Evolutionary conservation across 164 flowering plant genomes (phyloP).

Genomic region (Warburgia ugandensis): DNA sequence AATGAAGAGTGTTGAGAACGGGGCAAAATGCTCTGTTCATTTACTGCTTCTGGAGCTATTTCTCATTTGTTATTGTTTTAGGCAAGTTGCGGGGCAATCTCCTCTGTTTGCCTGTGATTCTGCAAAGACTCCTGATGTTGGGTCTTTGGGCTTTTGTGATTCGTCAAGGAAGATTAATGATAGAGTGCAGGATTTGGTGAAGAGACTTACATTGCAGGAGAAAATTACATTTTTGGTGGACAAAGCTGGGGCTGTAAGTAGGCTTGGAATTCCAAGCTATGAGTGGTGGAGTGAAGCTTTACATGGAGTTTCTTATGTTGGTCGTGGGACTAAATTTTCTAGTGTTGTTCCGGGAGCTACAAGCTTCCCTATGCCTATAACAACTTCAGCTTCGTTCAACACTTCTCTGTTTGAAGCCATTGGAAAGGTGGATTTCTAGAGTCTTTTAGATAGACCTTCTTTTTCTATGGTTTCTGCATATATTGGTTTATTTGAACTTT

Average conservation of each 20-base stretch:
- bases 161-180: conserved; percentile 25
- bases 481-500: no score
- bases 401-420: conserved; percentile 63
- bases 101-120: conserved; percentile 73
- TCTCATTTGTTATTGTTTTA: not conserved
- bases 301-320: conserved; percentile 84
- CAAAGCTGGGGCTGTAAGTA: conserved; percentile 38
- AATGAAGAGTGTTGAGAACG: no score
- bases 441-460: no score
- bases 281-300: conserved; percentile 99
- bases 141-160: conserved; percentile 55
- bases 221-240: conserved; percentile 57
- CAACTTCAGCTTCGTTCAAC: conserved; percentile 88
- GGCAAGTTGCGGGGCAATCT: conserved; percentile 21
- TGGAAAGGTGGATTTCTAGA: conserved; percentile 98
- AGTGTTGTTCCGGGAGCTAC: conserved; percentile 80
- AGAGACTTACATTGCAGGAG: conserved; percentile 78
- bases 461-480: no score
- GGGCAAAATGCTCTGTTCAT: conserved; percentile 40
- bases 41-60: conserved; percentile 3
- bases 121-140: conserved; percentile 31
- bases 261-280: conserved; percentile 86
- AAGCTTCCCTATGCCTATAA: conserved; percentile 82
- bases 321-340: conserved; percentile 71
- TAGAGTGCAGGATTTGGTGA: conserved; percentile 72